Evolutionary conservation across 495 filamentous ascomycete genomes (phyloP), one percentile per base, ranked within the genome.

Genomic region (Tuber aestivum): DNA sequence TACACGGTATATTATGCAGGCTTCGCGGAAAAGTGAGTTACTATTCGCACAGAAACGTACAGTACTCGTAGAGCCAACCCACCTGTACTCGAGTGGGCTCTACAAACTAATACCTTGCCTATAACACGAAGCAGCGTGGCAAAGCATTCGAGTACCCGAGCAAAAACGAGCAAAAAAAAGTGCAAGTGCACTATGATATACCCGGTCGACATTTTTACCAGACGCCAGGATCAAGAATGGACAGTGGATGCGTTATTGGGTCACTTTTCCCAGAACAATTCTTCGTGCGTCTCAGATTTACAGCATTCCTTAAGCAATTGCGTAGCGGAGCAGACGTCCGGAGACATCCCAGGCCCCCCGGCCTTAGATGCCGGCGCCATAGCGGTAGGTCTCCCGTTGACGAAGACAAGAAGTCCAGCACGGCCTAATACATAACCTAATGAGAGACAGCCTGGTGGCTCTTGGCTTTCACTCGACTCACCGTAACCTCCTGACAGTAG

Each of bases 121-220:
- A 65, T 65, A 14, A 35, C 27, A 35, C 14, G 27, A 65, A 20
- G 56, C 32, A 65, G 56, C 56, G 56, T 65, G 56, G 56, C 56
- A 65, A 65, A 35, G 27, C 56, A 35, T 27, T 35, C 56, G 56
- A 27, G 56, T 20, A 35, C 56, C 20, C 5, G 56, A 65, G 56
- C 12, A 20, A 65, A 65, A 65, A 35, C 56, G 16, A 61, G 27
- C 27, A 35, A 65, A 65, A 35, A 65, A 65, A 65, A 65, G 56
- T 65, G 56, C 56, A 65, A 65, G 56, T 65, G 56, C 56, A 65
- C 35, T 65, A 35, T 65, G 56, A 65, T 65, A 65, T 35, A 65
- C 27, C 27, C 56, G 56, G 56, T 27, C 10, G 14, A 65, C 27
- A 32, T 35, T 35, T 35, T 14, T 35, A 14, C 56, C 27, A 18